phyloP scores from a whole-genome alignment of 768 basidiomycete species.

The Lactifluus piperatus region DNA sequence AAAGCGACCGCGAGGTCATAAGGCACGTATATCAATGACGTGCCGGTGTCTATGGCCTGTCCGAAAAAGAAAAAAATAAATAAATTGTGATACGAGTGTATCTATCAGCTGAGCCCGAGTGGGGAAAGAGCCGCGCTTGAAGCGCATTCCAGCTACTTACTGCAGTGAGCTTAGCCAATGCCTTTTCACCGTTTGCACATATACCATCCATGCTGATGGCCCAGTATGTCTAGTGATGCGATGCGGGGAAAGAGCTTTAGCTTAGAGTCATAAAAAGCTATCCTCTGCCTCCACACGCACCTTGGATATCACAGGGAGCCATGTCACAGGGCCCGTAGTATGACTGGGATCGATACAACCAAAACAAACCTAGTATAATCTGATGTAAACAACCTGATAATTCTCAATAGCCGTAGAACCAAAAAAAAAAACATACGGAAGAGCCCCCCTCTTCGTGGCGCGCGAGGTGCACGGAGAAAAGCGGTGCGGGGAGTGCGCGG shows the following conservation, averaged over 20 bases:
- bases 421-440: conserved; percentile 30
- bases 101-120: background rate
- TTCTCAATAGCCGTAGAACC: too few species aligned
- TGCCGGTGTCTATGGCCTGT: conserved; percentile 65
- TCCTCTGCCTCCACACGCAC: conserved; percentile 15
- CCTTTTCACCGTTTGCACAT: conserved; percentile 25
- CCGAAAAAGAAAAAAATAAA: background rate
- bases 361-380: conserved; percentile 37
- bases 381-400: too few species aligned
- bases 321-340: conserved; percentile 29
- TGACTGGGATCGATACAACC: conserved; percentile 36
- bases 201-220: conserved; percentile 41
- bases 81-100: too few species aligned
- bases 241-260: background rate
- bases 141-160: conserved; percentile 24
- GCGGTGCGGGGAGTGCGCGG: conserved; percentile 33
- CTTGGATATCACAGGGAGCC: conserved; percentile 32
- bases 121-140: background rate
- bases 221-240: conserved; percentile 47
- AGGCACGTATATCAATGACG: conserved; percentile 55
- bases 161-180: conserved; percentile 28
- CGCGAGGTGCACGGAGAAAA: conserved; percentile 56
- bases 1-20: conserved; percentile 34
- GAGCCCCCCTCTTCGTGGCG: conserved; percentile 35
- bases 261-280: too few species aligned